These are phyloP conservation scores for Verticillium dahliae DNA, from an alignment of 2,329 filamentous ascomycete species.

Conservation along the genomic window DNA sequence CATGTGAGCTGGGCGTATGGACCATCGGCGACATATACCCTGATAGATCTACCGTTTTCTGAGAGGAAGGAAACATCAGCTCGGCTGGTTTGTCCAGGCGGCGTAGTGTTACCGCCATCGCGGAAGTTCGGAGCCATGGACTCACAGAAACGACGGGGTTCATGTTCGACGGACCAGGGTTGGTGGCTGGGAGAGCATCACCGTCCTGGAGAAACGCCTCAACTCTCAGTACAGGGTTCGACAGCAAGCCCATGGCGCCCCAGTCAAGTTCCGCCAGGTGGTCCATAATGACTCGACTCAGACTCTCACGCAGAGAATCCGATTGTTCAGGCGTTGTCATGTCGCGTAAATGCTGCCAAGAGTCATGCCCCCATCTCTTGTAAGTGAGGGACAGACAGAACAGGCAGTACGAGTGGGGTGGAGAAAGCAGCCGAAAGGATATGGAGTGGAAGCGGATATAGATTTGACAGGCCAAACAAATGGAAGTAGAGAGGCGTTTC, in stretches of 20 bases:
- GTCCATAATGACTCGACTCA: conserved; percentile 11
- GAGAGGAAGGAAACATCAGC: background rate
- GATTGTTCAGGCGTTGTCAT: conserved; percentile 11
- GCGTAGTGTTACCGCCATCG: background rate
- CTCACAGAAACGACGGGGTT: conserved; percentile 11
- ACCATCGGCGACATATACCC: conserved; percentile 9
- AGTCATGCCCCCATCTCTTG: background rate
- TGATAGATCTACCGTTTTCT: conserved; percentile 13
- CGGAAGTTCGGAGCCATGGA: background rate
- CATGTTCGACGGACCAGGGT: conserved; percentile 4
- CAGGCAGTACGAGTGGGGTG: background rate
- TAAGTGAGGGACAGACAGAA: background rate
- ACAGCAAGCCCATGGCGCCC: conserved; percentile 9
- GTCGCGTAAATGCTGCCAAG: background rate
- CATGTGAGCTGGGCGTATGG: background rate
- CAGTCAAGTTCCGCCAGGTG: conserved; percentile 11
- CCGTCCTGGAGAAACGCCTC: conserved; percentile 12
- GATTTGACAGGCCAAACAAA: background rate
- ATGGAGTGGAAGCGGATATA: background rate
- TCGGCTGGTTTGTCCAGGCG: background rate
- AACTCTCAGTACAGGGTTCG: conserved; percentile 10
- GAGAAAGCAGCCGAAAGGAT: background rate
- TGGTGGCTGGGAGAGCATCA: conserved; percentile 1
- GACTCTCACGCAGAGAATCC: conserved; percentile 9
- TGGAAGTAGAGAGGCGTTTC: background rate